Conservation (phyloP, 2,329 filamentous ascomycete genomes). For the Pezicula radicicola region DNA sequence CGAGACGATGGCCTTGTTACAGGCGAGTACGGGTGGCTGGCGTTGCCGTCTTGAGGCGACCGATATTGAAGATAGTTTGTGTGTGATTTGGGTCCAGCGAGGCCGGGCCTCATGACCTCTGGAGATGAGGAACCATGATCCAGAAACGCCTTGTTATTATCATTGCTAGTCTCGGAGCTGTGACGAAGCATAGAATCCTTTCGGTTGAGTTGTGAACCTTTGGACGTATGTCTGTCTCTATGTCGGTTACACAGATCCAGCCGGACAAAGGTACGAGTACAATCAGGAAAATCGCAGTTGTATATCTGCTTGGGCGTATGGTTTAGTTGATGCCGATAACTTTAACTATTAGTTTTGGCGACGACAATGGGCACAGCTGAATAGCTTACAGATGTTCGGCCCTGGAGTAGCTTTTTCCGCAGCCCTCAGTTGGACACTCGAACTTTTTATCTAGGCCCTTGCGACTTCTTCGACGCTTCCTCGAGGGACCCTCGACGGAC, state of each 20-base stretch:
- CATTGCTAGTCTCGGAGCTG: slow-evolving; percentile 29
- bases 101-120: slow-evolving; percentile 24
- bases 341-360: slow-evolving; percentile 25
- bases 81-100: slow-evolving; percentile 20
- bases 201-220: slow-evolving; percentile 72
- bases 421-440: slow-evolving; percentile 80
- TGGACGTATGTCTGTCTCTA: slow-evolving; percentile 75
- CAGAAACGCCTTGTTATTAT: slow-evolving; percentile 17
- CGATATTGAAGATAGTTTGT: slow-evolving; percentile 26
- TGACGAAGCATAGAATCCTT: slow-evolving; percentile 63
- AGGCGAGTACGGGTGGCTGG: slow-evolving; percentile 24
- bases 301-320: slow-evolving; percentile 96
- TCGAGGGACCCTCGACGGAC: slow-evolving; percentile 22
- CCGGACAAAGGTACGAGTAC: slow-evolving; percentile 85
- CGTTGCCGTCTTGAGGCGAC: slow-evolving; percentile 24
- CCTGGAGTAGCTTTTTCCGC: slow-evolving; percentile 93
- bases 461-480: slow-evolving; percentile 66
- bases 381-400: slow-evolving; percentile 83
- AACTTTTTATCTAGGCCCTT: slow-evolving; percentile 81
- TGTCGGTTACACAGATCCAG: slow-evolving; percentile 89
- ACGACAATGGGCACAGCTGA: background rate
- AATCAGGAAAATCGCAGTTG: slow-evolving; percentile 88
- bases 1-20: slow-evolving; percentile 22
- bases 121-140: slow-evolving; percentile 25
- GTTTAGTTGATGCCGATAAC: slow-evolving; percentile 89